Percentiles rank a stretch among this genome's conserved stretches.
Evolutionary conservation across 208 protist genomes (phyloP).

Genomic region (Leishmania tropica): DNA sequence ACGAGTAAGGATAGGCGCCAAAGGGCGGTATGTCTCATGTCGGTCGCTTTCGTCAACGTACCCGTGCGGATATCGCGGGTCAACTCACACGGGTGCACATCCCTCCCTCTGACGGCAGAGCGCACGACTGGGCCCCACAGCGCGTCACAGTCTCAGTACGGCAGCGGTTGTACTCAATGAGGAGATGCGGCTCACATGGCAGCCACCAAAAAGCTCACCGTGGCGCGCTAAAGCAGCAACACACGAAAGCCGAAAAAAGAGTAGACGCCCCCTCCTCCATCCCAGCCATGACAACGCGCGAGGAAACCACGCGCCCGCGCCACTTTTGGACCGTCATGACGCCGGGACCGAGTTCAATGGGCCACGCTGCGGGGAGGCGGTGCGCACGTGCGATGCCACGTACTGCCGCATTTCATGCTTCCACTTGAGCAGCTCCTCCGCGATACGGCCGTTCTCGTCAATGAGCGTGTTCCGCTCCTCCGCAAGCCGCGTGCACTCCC

Average conservation of each 20-base stretch:
- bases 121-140: neutral
- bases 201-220: neutral
- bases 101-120: neutral
- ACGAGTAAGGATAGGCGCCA: neutral
- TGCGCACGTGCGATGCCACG: slow-evolving; percentile 22
- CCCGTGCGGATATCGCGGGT: neutral
- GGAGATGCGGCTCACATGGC: neutral
- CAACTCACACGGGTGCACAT: neutral
- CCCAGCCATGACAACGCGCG: neutral
- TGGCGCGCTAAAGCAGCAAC: neutral
- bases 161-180: neutral
- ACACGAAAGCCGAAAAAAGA: neutral
- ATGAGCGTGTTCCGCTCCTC: slow-evolving; percentile 41
- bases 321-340: neutral
- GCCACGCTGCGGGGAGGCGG: slow-evolving; percentile 16
- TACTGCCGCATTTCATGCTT: slow-evolving; percentile 56
- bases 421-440: slow-evolving; percentile 57
- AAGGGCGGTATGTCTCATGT: neutral
- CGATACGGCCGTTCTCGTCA: slow-evolving; percentile 57
- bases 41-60: neutral
- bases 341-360: neutral
- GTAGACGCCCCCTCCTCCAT: neutral
- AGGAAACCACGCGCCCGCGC: neutral
- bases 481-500: slow-evolving; percentile 53
- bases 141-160: neutral